These are phyloP conservation scores for Azolla pinnata DNA, from an alignment of 75 land plant species.

Conservation along the genomic window DNA sequence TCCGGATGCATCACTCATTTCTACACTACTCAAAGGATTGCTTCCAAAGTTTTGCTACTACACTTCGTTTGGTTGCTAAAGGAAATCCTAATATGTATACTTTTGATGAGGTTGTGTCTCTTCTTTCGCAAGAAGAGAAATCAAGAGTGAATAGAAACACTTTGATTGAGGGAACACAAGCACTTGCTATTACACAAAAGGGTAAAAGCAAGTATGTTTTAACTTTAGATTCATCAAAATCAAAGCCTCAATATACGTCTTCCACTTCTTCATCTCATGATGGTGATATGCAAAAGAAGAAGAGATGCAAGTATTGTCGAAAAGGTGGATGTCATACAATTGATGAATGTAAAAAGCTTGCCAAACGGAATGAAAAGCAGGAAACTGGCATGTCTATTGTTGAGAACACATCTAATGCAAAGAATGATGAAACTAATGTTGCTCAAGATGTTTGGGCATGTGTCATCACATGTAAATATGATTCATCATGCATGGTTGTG, in stretches of 20 bases:
- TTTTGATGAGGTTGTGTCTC: neutral
- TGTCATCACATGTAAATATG: no score
- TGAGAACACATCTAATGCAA: no score
- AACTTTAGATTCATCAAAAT: neutral
- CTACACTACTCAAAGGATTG: neutral
- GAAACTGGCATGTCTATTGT: no score
- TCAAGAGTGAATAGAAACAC: neutral
- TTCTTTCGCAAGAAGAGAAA: neutral
- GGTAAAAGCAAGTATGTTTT: neutral
- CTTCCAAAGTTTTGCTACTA: neutral
- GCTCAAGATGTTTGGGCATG: no score
- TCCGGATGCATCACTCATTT: no score
- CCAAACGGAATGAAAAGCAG: no score
- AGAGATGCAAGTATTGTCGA: no score
- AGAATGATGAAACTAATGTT: no score
- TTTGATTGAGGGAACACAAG: slow-evolving; percentile 8
- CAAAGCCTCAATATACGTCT: neutral
- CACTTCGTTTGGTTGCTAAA: neutral
- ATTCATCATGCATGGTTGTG: no score
- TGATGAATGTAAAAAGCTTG: no score
- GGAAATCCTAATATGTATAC: neutral
- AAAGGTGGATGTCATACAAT: no score
- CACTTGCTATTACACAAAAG: neutral
- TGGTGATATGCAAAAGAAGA: no score
- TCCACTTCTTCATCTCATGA: neutral